phyloP scores from a whole-genome alignment of 306 rosid genomes.

The Vachellia pachyceras region DNA sequence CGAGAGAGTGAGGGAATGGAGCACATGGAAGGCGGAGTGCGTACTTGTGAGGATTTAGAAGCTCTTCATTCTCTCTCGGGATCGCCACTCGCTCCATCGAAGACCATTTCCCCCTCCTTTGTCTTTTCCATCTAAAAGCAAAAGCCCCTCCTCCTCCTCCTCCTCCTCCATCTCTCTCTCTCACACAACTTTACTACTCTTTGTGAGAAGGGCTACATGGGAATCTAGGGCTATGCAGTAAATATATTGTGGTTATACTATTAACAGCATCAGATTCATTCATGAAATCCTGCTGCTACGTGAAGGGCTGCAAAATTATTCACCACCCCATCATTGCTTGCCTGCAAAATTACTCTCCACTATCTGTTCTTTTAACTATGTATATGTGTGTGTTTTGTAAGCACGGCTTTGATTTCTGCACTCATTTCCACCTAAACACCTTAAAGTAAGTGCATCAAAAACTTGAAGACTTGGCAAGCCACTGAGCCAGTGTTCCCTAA shows the following conservation, averaged over 20 bases:
- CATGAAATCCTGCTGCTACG: background rate
- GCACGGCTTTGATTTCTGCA: background rate
- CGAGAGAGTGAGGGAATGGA: no score
- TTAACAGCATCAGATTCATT: background rate
- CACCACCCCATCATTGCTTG: background rate
- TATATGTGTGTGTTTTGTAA: background rate
- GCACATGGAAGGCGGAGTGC: background rate
- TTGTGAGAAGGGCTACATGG: background rate
- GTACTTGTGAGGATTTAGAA: slow-evolving; percentile 30
- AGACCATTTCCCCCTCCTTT: slow-evolving; percentile 29
- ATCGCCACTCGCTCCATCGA: slow-evolving; percentile 42
- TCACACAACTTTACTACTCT: background rate
- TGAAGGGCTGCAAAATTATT: no score
- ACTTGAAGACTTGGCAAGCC: background rate
- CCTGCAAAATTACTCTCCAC: no score
- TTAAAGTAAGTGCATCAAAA: background rate
- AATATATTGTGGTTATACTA: no score
- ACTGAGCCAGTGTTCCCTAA: background rate
- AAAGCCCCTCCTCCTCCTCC: background rate
- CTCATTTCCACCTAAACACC: background rate
- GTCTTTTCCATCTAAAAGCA: slow-evolving; percentile 20
- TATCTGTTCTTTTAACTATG: no score
- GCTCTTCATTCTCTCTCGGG: slow-evolving; percentile 49
- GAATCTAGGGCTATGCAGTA: background rate
- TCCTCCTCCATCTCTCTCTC: background rate